Evolutionary conservation across 2,329 filamentous ascomycete species (phyloP).

Genomic region (Cryphonectria naterciae): DNA sequence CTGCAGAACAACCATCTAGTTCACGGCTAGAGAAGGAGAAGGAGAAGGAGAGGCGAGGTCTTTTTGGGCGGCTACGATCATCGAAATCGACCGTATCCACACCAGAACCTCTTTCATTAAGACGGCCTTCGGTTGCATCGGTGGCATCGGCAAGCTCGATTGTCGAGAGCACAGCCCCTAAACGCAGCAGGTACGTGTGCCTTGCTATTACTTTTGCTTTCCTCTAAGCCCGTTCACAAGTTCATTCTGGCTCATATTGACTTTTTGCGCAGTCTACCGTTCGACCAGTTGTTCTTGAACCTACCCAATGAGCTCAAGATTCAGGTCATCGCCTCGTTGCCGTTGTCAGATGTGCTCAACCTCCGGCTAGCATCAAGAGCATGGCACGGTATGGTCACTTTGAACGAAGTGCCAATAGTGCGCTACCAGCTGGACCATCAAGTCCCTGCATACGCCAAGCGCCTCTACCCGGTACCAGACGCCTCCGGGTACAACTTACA

Average conservation of each 20-base stretch:
- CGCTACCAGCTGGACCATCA: slow-evolving; percentile 64
- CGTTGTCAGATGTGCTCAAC: slow-evolving; percentile 63
- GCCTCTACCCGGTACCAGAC: slow-evolving; percentile 60
- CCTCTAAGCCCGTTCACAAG: not conserved
- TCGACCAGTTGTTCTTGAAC: slow-evolving; percentile 61
- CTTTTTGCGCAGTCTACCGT: slow-evolving; percentile 41
- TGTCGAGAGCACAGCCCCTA: slow-evolving; percentile 25
- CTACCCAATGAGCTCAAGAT: slow-evolving; percentile 67
- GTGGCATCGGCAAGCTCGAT: slow-evolving; percentile 26
- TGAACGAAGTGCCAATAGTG: slow-evolving; percentile 65
- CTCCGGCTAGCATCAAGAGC: slow-evolving; percentile 61
- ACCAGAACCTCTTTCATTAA: slow-evolving; percentile 20
- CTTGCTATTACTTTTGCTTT: too few species aligned
- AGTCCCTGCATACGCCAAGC: slow-evolving; percentile 63
- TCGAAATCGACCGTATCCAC: slow-evolving; percentile 19
- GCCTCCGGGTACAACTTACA: slow-evolving; percentile 57
- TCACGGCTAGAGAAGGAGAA: slow-evolving; percentile 35
- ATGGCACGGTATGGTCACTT: slow-evolving; percentile 62
- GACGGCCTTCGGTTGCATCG: slow-evolving; percentile 26
- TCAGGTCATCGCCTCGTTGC: slow-evolving; percentile 63
- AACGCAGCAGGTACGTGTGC: slow-evolving; percentile 40
- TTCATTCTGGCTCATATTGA: slow-evolving; percentile 19
- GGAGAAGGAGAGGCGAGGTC: slow-evolving; percentile 28
- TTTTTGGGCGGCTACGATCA: slow-evolving; percentile 27
- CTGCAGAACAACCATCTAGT: slow-evolving; percentile 30